A percentile compares a stretch with the other conserved stretches of the same genome.
Conservation (phyloP, 1,139 yeast species). For the Taiozyma sp. region DNA sequence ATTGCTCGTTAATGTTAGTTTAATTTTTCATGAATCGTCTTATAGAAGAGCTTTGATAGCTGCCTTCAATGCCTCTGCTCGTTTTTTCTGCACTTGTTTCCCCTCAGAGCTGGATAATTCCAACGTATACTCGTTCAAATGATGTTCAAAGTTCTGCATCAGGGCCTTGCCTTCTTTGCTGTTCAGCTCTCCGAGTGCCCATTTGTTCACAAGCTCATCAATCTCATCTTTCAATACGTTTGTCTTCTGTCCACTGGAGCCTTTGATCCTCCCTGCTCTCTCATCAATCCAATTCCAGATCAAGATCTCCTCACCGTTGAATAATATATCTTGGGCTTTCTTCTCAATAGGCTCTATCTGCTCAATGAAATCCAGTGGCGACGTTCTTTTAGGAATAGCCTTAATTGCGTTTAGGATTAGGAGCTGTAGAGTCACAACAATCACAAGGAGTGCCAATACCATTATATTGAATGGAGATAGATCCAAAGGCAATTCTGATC, state of each 20-base stretch:
- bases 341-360: neutral
- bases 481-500: neutral
- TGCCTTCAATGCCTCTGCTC: constrained; percentile 12
- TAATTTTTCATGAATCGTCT: neutral
- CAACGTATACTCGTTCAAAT: constrained; percentile 15
- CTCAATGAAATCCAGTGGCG: neutral
- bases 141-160: constrained; percentile 11
- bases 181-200: constrained; percentile 17
- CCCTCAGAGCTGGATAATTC: neutral
- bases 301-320: constrained; percentile 19
- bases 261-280: constrained; percentile 13
- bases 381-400: neutral
- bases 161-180: constrained; percentile 11
- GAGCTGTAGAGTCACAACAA: constrained; percentile 10
- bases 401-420: constrained; percentile 6
- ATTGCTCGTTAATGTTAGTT: neutral
- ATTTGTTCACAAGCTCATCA: constrained; percentile 16
- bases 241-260: constrained; percentile 9
- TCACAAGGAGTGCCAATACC: constrained; percentile 7
- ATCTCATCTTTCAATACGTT: constrained; percentile 15
- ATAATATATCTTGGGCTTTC: constrained; percentile 10
- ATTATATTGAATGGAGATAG: constrained; percentile 8
- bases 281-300: constrained; percentile 26
- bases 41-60: constrained; percentile 17
- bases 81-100: constrained; percentile 1